Evolutionary conservation across 345 rosid genomes (phyloP).

Genomic region (Pelargonium nanum): DNA sequence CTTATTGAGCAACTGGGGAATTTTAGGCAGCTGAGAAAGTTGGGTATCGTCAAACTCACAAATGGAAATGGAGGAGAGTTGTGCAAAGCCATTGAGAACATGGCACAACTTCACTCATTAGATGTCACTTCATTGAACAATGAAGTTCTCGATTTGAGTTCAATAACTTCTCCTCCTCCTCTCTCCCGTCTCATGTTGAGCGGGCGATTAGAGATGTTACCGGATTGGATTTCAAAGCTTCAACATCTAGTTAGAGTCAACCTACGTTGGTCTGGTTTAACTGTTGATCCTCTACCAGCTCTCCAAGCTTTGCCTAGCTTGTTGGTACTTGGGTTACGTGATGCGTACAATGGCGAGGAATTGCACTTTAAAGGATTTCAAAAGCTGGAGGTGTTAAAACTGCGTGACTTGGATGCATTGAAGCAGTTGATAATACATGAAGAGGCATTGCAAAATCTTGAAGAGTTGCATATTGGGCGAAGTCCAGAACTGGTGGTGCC

Average conservation of each 20-base stretch:
- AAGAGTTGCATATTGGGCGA: background rate
- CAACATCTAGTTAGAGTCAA: slow-evolving; percentile 4
- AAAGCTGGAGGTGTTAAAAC: slow-evolving; percentile 5
- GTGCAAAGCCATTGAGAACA: background rate
- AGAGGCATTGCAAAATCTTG: background rate
- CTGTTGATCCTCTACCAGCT: background rate
- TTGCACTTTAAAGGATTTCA: slow-evolving; percentile 6
- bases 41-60: background rate
- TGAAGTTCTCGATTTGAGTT: background rate
- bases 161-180: background rate
- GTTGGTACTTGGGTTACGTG: slow-evolving; percentile 2
- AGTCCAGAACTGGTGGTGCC: background rate
- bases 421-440: too few species aligned
- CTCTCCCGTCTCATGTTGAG: slow-evolving; percentile 9
- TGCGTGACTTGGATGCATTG: background rate
- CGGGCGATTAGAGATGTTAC: slow-evolving; percentile 7
- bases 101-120: background rate
- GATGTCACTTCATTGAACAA: background rate
- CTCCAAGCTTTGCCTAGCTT: slow-evolving; percentile 12
- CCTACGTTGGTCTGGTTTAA: slow-evolving; percentile 5
- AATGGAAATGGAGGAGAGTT: background rate
- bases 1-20: background rate
- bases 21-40: background rate
- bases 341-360: slow-evolving; percentile 7
- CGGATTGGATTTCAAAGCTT: slow-evolving; percentile 8